Percentiles rank a stretch among this genome's conserved stretches.
These are phyloP conservation scores for Leccinum pachyderme DNA, from an alignment of 1,284 basidiomycete species.

Conservation along the genomic window DNA sequence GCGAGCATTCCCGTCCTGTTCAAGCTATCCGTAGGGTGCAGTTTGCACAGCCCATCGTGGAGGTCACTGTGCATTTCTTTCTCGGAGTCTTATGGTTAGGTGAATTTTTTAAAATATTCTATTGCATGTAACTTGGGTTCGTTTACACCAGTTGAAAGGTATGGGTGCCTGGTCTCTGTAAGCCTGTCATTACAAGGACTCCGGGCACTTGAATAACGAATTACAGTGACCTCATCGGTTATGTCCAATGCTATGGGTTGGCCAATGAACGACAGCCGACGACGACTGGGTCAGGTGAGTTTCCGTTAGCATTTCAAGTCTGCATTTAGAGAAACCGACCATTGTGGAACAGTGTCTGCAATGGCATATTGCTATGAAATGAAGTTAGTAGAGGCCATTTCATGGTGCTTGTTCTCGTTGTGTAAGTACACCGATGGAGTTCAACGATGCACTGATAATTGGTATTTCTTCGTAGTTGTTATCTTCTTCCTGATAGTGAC, in stretches of 20 bases:
- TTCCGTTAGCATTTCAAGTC: not conserved
- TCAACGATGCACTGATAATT: slow-evolving; percentile 38
- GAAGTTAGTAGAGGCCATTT: slow-evolving; percentile 74
- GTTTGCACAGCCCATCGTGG: slow-evolving; percentile 66
- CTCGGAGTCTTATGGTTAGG: slow-evolving; percentile 66
- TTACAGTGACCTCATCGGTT: slow-evolving; percentile 65
- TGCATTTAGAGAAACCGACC: slow-evolving; percentile 2
- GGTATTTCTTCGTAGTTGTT: slow-evolving; percentile 35
- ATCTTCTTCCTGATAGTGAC: slow-evolving; percentile 46
- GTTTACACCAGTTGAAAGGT: slow-evolving; percentile 40
- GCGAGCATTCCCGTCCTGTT: not conserved
- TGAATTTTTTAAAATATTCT: slow-evolving; percentile 32
- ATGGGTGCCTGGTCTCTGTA: slow-evolving; percentile 75
- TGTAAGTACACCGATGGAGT: slow-evolving; percentile 45
- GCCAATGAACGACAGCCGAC: slow-evolving; percentile 47
- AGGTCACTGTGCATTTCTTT: slow-evolving; percentile 53
- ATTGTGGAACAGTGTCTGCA: slow-evolving; percentile 45
- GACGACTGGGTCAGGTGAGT: slow-evolving; percentile 54
- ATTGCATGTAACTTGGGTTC: not conserved
- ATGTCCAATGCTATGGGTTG: slow-evolving; percentile 59
- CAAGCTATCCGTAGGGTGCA: slow-evolving; percentile 46
- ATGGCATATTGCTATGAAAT: slow-evolving; percentile 70
- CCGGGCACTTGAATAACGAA: slow-evolving; percentile 6
- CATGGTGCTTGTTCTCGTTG: slow-evolving; percentile 67
- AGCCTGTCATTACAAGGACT: slow-evolving; percentile 26